Evolutionary conservation across 768 basidiomycete species (phyloP), one percentile per base, ranked within the genome.

Genomic region (Sistotremastrum niveocremeum): DNA sequence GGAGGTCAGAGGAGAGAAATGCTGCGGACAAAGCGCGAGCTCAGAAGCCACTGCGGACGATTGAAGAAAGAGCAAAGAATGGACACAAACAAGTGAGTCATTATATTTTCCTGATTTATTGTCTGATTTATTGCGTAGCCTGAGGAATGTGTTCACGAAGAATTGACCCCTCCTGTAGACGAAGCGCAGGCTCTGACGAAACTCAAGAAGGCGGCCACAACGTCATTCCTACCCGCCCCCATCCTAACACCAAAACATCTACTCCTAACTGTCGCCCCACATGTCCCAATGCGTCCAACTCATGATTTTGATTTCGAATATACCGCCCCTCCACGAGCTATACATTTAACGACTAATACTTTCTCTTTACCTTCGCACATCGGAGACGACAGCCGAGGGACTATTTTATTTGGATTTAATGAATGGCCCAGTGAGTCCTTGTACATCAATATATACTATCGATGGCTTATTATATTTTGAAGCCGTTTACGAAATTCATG

Each of bases 241-340:
- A 30, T 47, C 11, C 46, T 49, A 41, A 34, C 9, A 4, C 49
- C 62, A 28, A 69, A 64, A 34, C 76, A 77, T 53, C 56, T 81
- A 1, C 56, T 81, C 5, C 59, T 82, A 3, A 77, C 73, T 42
- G 63, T 75, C 2, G 60, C 69, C 3, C 68, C 73, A 0, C 60
- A 62, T 32, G 12, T 31, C 6, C 33, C 41, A 7, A 10, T 46
- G 10, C 30, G 62, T 7, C 56, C 65, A 4, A 50, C 53, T 7
- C 65, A 71, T 40, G 68, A 73, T 47, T 61, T 63, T 48, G 65
- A 64, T 3, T 67, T 68, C 48, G 62, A 67, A 20, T 44, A 44
- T 70, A 28, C 40, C 69, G 10, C 64, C 64, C 6, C 52, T 61
- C 2, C 60, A 60, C 36, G 53, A 68, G 4, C 64, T 64, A 1